Base-by-base conservation (phyloP, 228 moss, liverwort and hornwort genomes). In the Sphagnum fallax region DNA sequence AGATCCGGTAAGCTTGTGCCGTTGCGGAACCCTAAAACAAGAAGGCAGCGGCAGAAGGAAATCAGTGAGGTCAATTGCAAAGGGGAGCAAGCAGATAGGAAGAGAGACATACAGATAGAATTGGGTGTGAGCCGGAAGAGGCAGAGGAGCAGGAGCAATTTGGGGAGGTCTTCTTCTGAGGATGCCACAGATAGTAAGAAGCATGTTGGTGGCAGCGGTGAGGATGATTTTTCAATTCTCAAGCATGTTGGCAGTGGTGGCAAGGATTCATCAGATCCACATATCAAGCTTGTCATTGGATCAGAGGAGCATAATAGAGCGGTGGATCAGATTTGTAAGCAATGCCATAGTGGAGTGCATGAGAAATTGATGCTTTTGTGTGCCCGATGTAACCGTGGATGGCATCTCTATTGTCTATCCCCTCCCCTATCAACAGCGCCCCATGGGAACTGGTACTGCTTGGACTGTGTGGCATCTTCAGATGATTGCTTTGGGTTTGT, bases 391-490 rank as follows among this genome's bases (percentile, higher is more conserved):
- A 92, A 96, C 63, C 86, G 96, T 60, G 96, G 96, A 50, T 96
- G 96, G 96, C 96, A 96, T 79, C 82, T 96, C 48, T 96, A 96
- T 62, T 96, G 96, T 75, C 93, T 96, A 65, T 96, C 96, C 47
- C 96, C 96, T 70, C 96, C 96, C 48, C 79, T 96, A 50, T 69
- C 86, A 47, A 66, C 89, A 58, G 91, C 93, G 64, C 93, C 96
- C 55, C 92, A 91, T 50, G 96, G 96, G 66, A 96, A 96, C 88
- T 96, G 96, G 96, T 96, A 96, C 80, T 96, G 96, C 72, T 82
- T 93, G 49, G 96, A 96, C 84, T 96, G 96, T 61, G 84, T 96
- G 62, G 89, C 84, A 10, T 93, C 93, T 51, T 91, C 89, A 79
- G 91, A 89, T 70, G 93, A 96, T 76, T 89, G 96, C 77, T 96